phyloP scores from a whole-genome alignment of 2,329 filamentous ascomycete genomes.

The Penicillium janthinellum region DNA sequence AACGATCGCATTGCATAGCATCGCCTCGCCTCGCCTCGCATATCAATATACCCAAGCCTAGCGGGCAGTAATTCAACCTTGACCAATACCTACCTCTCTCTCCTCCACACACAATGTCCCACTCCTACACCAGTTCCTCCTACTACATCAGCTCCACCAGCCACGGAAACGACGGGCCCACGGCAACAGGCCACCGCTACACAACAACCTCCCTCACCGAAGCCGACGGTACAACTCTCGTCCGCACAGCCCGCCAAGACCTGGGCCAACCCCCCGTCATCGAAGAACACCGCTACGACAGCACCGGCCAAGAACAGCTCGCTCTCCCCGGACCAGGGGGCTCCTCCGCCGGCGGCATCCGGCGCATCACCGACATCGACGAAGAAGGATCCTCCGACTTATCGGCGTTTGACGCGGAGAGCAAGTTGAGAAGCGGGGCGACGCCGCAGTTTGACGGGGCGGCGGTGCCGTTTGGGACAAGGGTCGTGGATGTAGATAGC shows the following conservation, averaged over 20 bases:
- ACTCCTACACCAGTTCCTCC: constrained; percentile 35
- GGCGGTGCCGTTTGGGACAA: constrained; percentile 17
- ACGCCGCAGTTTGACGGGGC: constrained; percentile 8
- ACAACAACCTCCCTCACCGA: constrained; percentile 36
- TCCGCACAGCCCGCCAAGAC: constrained; percentile 39
- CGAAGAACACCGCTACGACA: constrained; percentile 39
- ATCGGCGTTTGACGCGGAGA: constrained; percentile 12
- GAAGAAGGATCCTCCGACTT: constrained; percentile 19
- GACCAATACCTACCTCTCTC: neutral
- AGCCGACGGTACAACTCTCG: constrained; percentile 34
- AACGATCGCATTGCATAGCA: neutral
- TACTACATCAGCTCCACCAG: constrained; percentile 37
- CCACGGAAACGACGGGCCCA: constrained; percentile 27
- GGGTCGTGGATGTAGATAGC: constrained; percentile 18
- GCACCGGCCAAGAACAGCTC: constrained; percentile 33
- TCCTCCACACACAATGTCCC: constrained; percentile 21
- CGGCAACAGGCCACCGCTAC: constrained; percentile 35
- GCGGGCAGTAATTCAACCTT: too few species aligned
- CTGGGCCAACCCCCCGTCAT: constrained; percentile 36
- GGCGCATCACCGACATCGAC: constrained; percentile 34
- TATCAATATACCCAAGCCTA: neutral
- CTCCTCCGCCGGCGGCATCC: constrained; percentile 25
- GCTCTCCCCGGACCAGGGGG: constrained; percentile 15
- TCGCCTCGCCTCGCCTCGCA: neutral
- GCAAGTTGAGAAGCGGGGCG: constrained; percentile 9